Evolutionary conservation across 1,139 yeast species (phyloP).

Genomic region (Hansenula lynferdii): DNA sequence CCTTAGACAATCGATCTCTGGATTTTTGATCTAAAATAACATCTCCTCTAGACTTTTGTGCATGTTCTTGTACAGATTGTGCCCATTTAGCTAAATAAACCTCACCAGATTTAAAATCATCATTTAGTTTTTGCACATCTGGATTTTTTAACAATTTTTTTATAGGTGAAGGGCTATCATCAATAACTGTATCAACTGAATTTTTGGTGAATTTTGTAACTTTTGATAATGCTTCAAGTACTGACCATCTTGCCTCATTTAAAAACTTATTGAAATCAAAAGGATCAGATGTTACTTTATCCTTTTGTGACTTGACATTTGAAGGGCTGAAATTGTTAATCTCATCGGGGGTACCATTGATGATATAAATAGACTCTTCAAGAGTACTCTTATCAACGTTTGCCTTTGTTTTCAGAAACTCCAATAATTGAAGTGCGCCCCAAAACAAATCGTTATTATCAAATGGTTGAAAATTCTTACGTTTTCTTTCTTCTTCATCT

Average conservation of each 20-base stretch:
- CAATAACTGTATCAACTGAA: constrained; percentile 49
- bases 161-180: constrained; percentile 60
- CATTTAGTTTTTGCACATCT: constrained; percentile 74
- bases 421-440: constrained; percentile 85
- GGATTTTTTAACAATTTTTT: constrained; percentile 66
- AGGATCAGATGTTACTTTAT: constrained; percentile 11
- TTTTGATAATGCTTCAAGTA: constrained; percentile 80
- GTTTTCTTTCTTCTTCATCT: constrained; percentile 51
- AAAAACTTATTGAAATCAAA: constrained; percentile 43
- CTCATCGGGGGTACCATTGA: constrained; percentile 80
- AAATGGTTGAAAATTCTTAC: constrained; percentile 72
- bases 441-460: constrained; percentile 59
- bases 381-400: constrained; percentile 63
- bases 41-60: constrained; percentile 63
- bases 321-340: constrained; percentile 72
- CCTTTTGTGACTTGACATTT: constrained; percentile 25
- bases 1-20: constrained; percentile 54
- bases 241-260: constrained; percentile 77
- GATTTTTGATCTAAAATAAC: constrained; percentile 57
- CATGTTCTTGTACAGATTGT: constrained; percentile 87
- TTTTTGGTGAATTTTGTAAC: constrained; percentile 46
- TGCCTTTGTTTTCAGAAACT: constrained; percentile 47
- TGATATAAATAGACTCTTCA: constrained; percentile 67
- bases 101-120: constrained; percentile 89
- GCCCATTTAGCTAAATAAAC: constrained; percentile 98